phyloP scores from a whole-genome alignment of 2,329 filamentous ascomycete species.

The Aurifilum marmelostoma region DNA sequence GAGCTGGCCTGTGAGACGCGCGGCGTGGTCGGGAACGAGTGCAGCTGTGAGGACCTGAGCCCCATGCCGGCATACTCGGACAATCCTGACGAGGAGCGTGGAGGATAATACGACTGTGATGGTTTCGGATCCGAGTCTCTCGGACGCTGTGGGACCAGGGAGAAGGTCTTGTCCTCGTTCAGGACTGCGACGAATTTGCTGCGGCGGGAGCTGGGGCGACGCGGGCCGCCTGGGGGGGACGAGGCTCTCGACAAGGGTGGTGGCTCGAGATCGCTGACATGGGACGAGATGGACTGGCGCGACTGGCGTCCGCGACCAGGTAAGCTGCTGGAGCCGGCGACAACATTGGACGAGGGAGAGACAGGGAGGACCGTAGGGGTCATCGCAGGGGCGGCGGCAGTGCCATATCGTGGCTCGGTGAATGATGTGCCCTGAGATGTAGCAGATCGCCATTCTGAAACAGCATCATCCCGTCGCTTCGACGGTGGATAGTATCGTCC shows the following conservation, averaged over 20 bases:
- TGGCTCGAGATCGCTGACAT: slow-evolving; percentile 33
- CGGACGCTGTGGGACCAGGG: slow-evolving; percentile 45
- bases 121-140: slow-evolving; percentile 25
- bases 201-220: slow-evolving; percentile 44
- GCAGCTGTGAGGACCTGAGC: slow-evolving; percentile 48
- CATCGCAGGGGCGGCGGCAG: slow-evolving; percentile 25
- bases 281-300: slow-evolving; percentile 23
- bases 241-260: slow-evolving; percentile 32
- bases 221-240: slow-evolving; percentile 32
- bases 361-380: slow-evolving; percentile 41
- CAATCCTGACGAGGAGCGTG: slow-evolving; percentile 30
- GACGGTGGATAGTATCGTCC: slow-evolving; percentile 18
- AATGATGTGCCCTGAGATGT: slow-evolving; percentile 38
- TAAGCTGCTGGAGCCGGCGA: slow-evolving; percentile 45
- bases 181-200: slow-evolving; percentile 55
- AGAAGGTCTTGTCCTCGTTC: slow-evolving; percentile 60
- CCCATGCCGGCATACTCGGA: slow-evolving; percentile 33
- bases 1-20: slow-evolving; percentile 48
- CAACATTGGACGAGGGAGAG: slow-evolving; percentile 43
- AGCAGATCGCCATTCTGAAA: slow-evolving; percentile 51
- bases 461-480: slow-evolving; percentile 38
- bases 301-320: slow-evolving; percentile 32
- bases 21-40: slow-evolving; percentile 41
- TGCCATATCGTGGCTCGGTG: slow-evolving; percentile 36
- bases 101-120: slow-evolving; percentile 20